Conservation (phyloP, 495 filamentous ascomycete genomes). For the Penicillium steckii region DNA sequence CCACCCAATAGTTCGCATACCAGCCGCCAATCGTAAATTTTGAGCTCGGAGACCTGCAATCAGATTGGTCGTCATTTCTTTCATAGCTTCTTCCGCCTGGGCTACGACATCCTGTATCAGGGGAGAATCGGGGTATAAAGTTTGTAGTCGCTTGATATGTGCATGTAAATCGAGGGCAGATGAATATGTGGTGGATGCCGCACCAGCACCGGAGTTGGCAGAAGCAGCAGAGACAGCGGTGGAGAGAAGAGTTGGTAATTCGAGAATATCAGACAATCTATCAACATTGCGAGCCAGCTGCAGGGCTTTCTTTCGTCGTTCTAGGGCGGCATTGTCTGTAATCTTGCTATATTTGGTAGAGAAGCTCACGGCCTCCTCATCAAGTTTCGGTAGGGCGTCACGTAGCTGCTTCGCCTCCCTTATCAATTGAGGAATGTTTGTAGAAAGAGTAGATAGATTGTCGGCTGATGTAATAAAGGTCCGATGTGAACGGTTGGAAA, state of each 20-base stretch:
- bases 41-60: constrained; percentile 73
- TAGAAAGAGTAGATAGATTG: constrained; percentile 68
- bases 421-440: constrained; percentile 65
- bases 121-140: constrained; percentile 75
- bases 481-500: constrained; percentile 91
- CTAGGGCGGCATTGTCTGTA: constrained; percentile 71
- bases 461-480: constrained; percentile 77
- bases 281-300: constrained; percentile 88
- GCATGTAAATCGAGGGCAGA: constrained; percentile 87
- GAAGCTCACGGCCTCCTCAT: constrained; percentile 75
- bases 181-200: constrained; percentile 74
- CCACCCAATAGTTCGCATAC: constrained; percentile 90
- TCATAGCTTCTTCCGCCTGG: constrained; percentile 87
- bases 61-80: constrained; percentile 81
- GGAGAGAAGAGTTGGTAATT: constrained; percentile 82
- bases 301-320: constrained; percentile 75
- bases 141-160: constrained; percentile 87
- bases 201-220: constrained; percentile 43
- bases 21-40: constrained; percentile 82
- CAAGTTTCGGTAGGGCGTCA: constrained; percentile 72
- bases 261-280: constrained; percentile 84
- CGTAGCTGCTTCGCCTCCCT: constrained; percentile 63
- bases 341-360: constrained; percentile 76
- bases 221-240: constrained; percentile 66
- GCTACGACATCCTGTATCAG: constrained; percentile 69